A percentile compares a stretch with the other conserved stretches of the same genome.
Evolutionary conservation across 2,329 filamentous ascomycete genomes (phyloP).

Genomic region (Sporothrix humicola): DNA sequence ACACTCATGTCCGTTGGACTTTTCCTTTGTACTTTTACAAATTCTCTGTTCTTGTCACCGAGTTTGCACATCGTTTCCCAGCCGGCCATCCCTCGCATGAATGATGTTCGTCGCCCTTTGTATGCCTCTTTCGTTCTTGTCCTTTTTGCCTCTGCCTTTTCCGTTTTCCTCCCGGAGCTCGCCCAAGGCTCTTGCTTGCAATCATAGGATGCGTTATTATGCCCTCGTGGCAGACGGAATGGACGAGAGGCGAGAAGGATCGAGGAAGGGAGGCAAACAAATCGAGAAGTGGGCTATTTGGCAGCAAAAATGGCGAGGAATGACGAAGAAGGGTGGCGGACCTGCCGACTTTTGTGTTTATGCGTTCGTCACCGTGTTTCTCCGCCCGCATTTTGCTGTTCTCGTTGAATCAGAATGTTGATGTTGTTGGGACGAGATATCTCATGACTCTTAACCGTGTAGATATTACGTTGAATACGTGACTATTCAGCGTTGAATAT

Average conservation of each 20-base stretch:
- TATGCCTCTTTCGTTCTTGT: neutral
- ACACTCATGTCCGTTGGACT: neutral
- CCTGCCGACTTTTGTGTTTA: constrained; percentile 20
- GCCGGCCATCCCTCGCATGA: constrained; percentile 10
- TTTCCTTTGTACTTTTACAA: neutral
- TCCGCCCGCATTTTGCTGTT: neutral
- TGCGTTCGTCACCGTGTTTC: constrained; percentile 23
- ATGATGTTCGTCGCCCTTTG: constrained; percentile 1
- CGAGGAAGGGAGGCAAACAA: neutral
- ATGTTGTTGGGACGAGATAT: neutral
- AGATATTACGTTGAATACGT: neutral
- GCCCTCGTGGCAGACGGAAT: constrained; percentile 21
- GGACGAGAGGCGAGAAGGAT: neutral
- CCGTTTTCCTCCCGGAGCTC: neutral
- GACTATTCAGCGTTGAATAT: neutral
- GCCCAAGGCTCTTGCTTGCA: constrained; percentile 18
- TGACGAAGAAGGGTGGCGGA: neutral
- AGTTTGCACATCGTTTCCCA: neutral
- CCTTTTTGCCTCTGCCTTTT: neutral
- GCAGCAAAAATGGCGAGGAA: neutral
- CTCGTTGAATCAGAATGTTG: neutral
- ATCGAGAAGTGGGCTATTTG: neutral
- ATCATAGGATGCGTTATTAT: constrained; percentile 25
- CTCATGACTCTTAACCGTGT: neutral
- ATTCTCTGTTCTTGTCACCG: neutral